phyloP scores from a whole-genome alignment of 1,284 basidiomycete species.

The Malassezia psittaci region DNA sequence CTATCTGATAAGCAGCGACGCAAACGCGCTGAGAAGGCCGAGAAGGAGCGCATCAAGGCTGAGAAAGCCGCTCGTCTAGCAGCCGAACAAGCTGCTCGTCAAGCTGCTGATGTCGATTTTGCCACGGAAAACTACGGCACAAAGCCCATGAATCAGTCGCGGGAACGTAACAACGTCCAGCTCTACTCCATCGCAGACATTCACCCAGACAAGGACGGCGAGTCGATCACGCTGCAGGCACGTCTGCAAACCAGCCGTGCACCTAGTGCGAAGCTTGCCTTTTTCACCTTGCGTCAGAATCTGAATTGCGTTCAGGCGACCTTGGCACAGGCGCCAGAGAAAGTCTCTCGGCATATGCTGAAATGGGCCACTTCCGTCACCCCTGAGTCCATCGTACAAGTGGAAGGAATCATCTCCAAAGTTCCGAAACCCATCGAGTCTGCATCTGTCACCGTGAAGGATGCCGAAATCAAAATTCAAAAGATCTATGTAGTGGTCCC shows the following conservation, averaged over 20 bases:
- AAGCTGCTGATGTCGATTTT: conserved; percentile 70
- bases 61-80: conserved; percentile 74
- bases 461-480: conserved; percentile 76
- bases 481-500: conserved; percentile 81
- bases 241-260: conserved; percentile 84
- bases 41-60: conserved; percentile 60
- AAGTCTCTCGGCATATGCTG: conserved; percentile 93
- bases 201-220: conserved; percentile 60
- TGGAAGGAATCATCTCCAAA: conserved; percentile 57
- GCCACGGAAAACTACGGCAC: conserved; percentile 78
- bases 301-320: conserved; percentile 82
- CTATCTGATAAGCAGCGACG: conserved; percentile 84
- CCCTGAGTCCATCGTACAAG: conserved; percentile 81
- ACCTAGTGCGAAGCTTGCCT: conserved; percentile 70
- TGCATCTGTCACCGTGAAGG: conserved; percentile 78
- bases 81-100: conserved; percentile 64
- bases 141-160: conserved; percentile 83
- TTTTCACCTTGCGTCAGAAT: conserved; percentile 81
- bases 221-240: conserved; percentile 73
- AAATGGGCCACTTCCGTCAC: conserved; percentile 75
- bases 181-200: conserved; percentile 61
- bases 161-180: conserved; percentile 53
- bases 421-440: conserved; percentile 74
- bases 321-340: conserved; percentile 63
- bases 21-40: conserved; percentile 80